Base-by-base conservation (phyloP, 305 asterid species). In the Fraxinus platypoda region DNA sequence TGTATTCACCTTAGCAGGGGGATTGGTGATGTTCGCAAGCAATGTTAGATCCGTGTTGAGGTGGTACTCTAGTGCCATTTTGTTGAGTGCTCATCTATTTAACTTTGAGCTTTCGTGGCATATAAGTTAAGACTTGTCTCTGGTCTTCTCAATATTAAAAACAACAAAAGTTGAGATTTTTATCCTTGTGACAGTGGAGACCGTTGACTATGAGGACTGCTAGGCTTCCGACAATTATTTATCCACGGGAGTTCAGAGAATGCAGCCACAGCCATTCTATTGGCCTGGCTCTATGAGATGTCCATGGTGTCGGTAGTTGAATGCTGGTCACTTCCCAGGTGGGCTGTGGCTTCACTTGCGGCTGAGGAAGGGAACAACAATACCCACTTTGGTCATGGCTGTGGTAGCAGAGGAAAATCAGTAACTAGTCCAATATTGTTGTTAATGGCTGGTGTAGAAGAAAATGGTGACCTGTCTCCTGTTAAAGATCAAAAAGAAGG, bases 391-490 rank as follows among this genome's bases (percentile, higher is more conserved):
- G 84, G 62, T 2, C 78, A 82, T 6, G 83, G 87, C 0, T 80
- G 83, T 71, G 84, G 62, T 70, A 49, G 85, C 17, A 84, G 11
- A 59, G 90, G 78, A 12, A 88, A 84, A 21, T 88, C 89, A 1
- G 81, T 84, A 3, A 74, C 49, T 1, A 88, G 87, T 78, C 83
- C 91, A 37, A 64, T 26, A 64, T 64, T 68, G 64, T 2, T 66
- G 84, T 33, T 38, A 72, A 54, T 43, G 77, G 52, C 43, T 21
- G 54, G 34, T 85, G 88, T 30, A 88, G 90, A 31, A 85, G 88
- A 59, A 90, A 90, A 84, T 90, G 87, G 9, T 90, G 93, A 28
- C 87, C 86, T 9, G 88, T 35, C 31, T 90, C 92, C 0, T 81
- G 82, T 15, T 84, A 88, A 54, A 84, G 85, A 37, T 17, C 62